A percentile compares a stretch with the other conserved stretches of the same genome.
Conservation (phyloP, 2,329 filamentous ascomycete species). For the Apiospora kogelbergensis region DNA sequence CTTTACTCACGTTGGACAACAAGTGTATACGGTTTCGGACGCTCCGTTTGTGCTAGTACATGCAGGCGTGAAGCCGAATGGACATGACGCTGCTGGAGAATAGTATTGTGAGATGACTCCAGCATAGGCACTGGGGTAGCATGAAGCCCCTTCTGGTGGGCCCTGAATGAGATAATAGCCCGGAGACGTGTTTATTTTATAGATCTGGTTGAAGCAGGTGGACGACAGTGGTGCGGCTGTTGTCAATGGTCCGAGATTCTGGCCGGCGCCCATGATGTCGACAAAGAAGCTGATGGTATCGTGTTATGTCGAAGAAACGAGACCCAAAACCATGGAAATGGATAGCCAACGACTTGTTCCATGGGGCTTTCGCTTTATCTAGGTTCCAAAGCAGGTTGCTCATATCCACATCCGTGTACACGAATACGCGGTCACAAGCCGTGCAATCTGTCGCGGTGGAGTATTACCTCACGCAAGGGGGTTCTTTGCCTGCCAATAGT, state of each 20-base stretch:
- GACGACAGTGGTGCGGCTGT: neutral
- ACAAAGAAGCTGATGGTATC: too few relatives aligned
- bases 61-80: slow-evolving; percentile 20
- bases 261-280: neutral
- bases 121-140: slow-evolving; percentile 20
- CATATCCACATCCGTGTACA: too few relatives aligned
- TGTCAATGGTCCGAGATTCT: neutral
- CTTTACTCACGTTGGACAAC: slow-evolving; percentile 22
- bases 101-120: slow-evolving; percentile 17
- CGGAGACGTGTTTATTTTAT: neutral
- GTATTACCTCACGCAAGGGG: neutral
- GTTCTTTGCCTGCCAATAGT: neutral
- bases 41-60: slow-evolving; percentile 12
- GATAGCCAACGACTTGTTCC: too few relatives aligned
- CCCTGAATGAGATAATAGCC: slow-evolving; percentile 19
- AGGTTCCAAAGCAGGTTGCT: neutral
- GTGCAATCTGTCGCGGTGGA: neutral
- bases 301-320: too few relatives aligned
- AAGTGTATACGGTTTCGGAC: slow-evolving; percentile 18
- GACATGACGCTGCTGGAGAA: slow-evolving; percentile 19
- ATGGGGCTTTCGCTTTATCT: neutral
- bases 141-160: slow-evolving; percentile 15
- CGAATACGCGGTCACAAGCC: neutral
- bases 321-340: neutral
- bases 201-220: neutral